phyloP scores from a whole-genome alignment of 495 filamentous ascomycete species.

The Lasiosphaeria ovina region DNA sequence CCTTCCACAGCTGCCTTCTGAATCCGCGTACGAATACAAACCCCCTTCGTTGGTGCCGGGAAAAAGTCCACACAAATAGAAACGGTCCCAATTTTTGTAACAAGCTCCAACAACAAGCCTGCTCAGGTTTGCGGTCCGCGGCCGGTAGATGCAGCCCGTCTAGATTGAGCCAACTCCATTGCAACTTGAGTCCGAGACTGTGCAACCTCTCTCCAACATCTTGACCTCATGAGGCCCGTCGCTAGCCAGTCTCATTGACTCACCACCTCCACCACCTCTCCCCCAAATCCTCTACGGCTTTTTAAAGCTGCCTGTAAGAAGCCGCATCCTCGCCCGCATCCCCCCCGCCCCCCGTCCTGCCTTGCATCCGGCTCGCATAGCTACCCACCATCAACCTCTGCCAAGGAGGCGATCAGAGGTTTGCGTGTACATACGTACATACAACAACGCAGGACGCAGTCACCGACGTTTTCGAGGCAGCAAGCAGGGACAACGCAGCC shows the following conservation, averaged over 20 bases:
- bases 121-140: neutral
- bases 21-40: neutral
- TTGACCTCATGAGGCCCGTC: neutral
- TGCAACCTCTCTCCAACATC: neutral
- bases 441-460: conserved; percentile 15
- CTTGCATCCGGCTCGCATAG: conserved; percentile 8
- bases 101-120: neutral
- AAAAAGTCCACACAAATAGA: neutral
- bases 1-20: neutral
- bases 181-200: neutral
- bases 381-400: conserved; percentile 10
- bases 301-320: neutral
- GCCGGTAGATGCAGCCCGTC: neutral
- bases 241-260: neutral
- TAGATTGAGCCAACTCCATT: neutral
- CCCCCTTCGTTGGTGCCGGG: neutral
- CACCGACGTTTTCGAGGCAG: conserved; percentile 13
- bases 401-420: conserved; percentile 10
- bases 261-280: neutral
- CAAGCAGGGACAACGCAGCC: conserved; percentile 1
- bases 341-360: neutral
- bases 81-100: neutral
- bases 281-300: neutral
- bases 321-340: neutral
- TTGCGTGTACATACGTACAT: neutral